Conservation (phyloP, 495 filamentous ascomycete species). For the Extremus antarcticus region DNA sequence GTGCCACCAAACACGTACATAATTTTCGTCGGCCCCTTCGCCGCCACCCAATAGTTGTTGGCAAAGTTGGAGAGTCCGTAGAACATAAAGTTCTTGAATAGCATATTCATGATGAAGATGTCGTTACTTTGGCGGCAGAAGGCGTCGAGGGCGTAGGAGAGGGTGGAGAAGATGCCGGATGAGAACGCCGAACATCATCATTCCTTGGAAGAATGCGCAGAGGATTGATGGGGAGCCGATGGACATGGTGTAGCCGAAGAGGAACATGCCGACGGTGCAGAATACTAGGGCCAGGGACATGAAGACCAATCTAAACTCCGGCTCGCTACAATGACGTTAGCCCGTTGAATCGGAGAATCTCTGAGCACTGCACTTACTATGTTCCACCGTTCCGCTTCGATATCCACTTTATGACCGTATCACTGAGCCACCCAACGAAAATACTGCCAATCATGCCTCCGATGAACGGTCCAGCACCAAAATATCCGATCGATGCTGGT, state of each 20-base stretch:
- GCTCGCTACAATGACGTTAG: constrained; percentile 8
- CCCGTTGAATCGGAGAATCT: not conserved
- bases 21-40: constrained; percentile 6
- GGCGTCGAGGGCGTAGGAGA: constrained; percentile 16
- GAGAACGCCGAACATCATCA: constrained; percentile 13
- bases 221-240: constrained; percentile 1
- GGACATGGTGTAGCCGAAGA: constrained; percentile 15
- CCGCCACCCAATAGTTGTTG: constrained; percentile 12
- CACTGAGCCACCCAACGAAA: constrained; percentile 1
- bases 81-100: constrained; percentile 15
- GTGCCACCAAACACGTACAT: constrained; percentile 16
- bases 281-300: constrained; percentile 6
- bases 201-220: constrained; percentile 11
- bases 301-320: constrained; percentile 16
- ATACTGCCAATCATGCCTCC: constrained; percentile 14
- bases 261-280: constrained; percentile 13
- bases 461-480: constrained; percentile 15
- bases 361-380: constrained; percentile 2
- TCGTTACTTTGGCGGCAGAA: constrained; percentile 12
- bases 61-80: constrained; percentile 16
- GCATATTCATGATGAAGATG: constrained; percentile 13
- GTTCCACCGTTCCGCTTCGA: constrained; percentile 11
- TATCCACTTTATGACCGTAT: constrained; percentile 15
- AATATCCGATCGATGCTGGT: constrained; percentile 10
- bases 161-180: constrained; percentile 14